Conservation (phyloP, 441 rosid genomes). For the Flueggea neowawraea region DNA sequence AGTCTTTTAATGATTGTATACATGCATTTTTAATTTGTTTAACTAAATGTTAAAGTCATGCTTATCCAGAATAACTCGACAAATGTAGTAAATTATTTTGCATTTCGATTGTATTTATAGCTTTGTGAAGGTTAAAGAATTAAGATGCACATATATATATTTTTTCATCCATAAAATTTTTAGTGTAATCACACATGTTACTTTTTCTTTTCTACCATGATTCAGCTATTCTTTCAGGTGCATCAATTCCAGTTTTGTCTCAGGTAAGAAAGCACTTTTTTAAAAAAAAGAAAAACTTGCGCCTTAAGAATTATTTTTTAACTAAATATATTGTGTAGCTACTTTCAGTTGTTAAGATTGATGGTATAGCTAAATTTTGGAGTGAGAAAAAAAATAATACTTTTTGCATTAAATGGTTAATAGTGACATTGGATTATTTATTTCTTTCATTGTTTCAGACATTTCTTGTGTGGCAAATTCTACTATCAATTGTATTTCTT, state of each 20-base stretch:
- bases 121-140: too few species aligned
- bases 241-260: slow-evolving; percentile 86
- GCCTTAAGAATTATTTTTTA: neutral
- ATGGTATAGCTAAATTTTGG: too few species aligned
- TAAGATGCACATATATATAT: too few species aligned
- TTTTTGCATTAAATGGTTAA: slow-evolving; percentile 7
- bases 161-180: neutral
- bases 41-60: too few species aligned
- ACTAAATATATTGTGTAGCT: neutral
- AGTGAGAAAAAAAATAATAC: neutral
- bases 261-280: slow-evolving; percentile 51
- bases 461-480: slow-evolving; percentile 92
- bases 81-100: too few species aligned
- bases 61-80: too few species aligned
- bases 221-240: slow-evolving; percentile 94
- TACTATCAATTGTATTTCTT: slow-evolving; percentile 76
- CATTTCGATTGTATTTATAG: too few species aligned
- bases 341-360: too few species aligned
- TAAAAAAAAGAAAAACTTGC: too few species aligned
- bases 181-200: slow-evolving; percentile 6
- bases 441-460: slow-evolving; percentile 42
- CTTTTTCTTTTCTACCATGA: slow-evolving; percentile 19
- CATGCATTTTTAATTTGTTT: too few species aligned
- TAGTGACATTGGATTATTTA: slow-evolving; percentile 8
- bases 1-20: too few species aligned